A percentile compares a stretch with the other conserved stretches of the same genome.
phyloP scores from a whole-genome alignment of 352 stramenopile species.

The Pythium brachiatum region DNA sequence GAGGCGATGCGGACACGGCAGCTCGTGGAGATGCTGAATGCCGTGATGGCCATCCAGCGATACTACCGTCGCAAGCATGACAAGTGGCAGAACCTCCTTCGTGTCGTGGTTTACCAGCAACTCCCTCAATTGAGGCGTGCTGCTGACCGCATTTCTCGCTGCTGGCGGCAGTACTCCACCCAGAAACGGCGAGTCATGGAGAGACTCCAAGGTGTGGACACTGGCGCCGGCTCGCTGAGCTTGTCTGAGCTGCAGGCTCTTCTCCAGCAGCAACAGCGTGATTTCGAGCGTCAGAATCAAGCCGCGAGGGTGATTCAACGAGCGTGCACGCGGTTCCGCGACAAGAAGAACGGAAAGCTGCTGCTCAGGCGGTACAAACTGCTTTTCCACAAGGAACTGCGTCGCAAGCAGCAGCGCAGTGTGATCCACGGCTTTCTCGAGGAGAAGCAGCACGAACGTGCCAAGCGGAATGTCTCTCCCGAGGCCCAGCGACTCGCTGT shows the following conservation, averaged over 20 bases:
- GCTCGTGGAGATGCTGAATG: slow-evolving; percentile 24
- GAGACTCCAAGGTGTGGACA: neutral
- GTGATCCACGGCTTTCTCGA: slow-evolving; percentile 53
- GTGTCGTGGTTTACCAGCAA: slow-evolving; percentile 27
- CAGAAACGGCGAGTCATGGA: neutral
- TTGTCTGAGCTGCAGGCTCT: slow-evolving; percentile 25
- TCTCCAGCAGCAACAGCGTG: slow-evolving; percentile 21
- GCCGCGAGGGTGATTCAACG: slow-evolving; percentile 32
- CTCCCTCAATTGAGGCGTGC: slow-evolving; percentile 22
- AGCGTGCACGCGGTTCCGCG: slow-evolving; percentile 25
- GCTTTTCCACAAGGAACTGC: slow-evolving; percentile 44
- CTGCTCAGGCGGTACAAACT: slow-evolving; percentile 46
- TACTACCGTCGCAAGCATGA: slow-evolving; percentile 33
- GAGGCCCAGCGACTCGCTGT: too few relatives aligned
- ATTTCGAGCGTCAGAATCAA: neutral
- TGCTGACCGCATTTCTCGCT: neutral
- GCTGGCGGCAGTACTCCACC: neutral
- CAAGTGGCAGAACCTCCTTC: slow-evolving; percentile 32
- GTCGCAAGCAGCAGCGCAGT: slow-evolving; percentile 42
- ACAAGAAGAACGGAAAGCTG: slow-evolving; percentile 35
- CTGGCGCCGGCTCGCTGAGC: neutral
- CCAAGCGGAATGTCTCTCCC: slow-evolving; percentile 12
- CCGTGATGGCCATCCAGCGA: slow-evolving; percentile 39
- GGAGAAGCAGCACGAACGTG: slow-evolving; percentile 36
- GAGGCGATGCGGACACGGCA: slow-evolving; percentile 18